phyloP scores from a whole-genome alignment of 2,329 filamentous ascomycete genomes.

The Venturia oleaginea region DNA sequence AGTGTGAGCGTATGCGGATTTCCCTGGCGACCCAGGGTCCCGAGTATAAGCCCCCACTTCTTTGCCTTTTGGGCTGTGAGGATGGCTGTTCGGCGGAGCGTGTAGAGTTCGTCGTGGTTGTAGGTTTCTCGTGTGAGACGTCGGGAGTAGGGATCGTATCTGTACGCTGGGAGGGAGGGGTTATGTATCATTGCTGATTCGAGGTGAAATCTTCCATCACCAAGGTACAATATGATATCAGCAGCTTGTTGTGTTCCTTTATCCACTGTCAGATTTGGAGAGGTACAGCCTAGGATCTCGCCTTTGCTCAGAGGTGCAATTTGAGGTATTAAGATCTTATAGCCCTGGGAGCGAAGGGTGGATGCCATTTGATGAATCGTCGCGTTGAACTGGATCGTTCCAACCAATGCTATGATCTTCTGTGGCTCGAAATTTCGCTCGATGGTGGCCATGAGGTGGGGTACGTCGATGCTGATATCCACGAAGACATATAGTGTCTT shows the following conservation, averaged over 20 bases:
- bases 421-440: slow-evolving; percentile 78
- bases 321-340: slow-evolving; percentile 78
- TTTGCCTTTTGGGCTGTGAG: slow-evolving; percentile 61
- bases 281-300: slow-evolving; percentile 96
- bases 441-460: slow-evolving; percentile 76
- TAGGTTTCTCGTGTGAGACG: slow-evolving; percentile 88
- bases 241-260: slow-evolving; percentile 40
- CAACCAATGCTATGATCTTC: slow-evolving; percentile 85
- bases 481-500: slow-evolving; percentile 98
- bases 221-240: slow-evolving; percentile 78
- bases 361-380: slow-evolving; percentile 81
- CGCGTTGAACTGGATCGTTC: slow-evolving; percentile 97
- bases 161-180: slow-evolving; percentile 78
- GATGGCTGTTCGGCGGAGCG: slow-evolving; percentile 69
- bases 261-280: slow-evolving; percentile 57
- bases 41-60: slow-evolving; percentile 93
- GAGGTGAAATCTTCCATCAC: slow-evolving; percentile 89
- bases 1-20: slow-evolving; percentile 87
- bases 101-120: slow-evolving; percentile 83
- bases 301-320: slow-evolving; percentile 88
- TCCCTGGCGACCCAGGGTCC: slow-evolving; percentile 84
- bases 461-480: slow-evolving; percentile 89
- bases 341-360: slow-evolving; percentile 73
- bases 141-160: slow-evolving; percentile 93
- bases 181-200: slow-evolving; percentile 99